Conservation (phyloP, 768 basidiomycete species). For the Russula sp. region DNA sequence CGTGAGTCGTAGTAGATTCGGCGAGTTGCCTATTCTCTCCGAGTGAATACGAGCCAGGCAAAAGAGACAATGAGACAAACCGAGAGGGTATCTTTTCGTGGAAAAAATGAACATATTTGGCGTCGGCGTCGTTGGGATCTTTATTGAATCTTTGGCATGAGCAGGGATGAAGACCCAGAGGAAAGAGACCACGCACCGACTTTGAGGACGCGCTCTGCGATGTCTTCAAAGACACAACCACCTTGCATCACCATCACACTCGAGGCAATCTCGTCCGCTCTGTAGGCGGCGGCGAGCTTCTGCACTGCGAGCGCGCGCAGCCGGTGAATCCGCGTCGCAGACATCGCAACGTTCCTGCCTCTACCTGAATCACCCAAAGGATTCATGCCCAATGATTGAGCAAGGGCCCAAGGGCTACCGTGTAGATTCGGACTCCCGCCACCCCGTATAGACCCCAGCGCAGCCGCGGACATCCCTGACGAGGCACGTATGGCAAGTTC, state of each 20-base stretch:
- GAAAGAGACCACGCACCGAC: conserved; percentile 39
- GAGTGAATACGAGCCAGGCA: conserved; percentile 20
- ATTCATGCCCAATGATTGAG: conserved; percentile 60
- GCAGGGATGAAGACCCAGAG: background rate
- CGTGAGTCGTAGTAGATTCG: conserved; percentile 71
- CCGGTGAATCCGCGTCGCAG: conserved; percentile 75
- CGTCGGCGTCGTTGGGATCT: conserved; percentile 77
- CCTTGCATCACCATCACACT: conserved; percentile 96
- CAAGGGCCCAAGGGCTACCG: conserved; percentile 52
- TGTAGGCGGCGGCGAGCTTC: conserved; percentile 81
- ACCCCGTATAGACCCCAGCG: conserved; percentile 60
- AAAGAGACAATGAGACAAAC: conserved; percentile 38
- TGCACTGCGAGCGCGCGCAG: conserved; percentile 78
- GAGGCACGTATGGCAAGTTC: conserved; percentile 85
- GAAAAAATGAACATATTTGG: conserved; percentile 88
- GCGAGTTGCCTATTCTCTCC: conserved; percentile 61
- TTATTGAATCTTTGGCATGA: background rate
- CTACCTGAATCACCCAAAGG: conserved; percentile 46
- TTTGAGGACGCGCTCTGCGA: conserved; percentile 83
- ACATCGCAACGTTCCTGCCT: conserved; percentile 78
- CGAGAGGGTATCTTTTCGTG: conserved; percentile 93
- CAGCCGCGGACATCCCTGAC: conserved; percentile 73
- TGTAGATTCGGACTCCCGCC: conserved; percentile 33
- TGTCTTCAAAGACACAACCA: conserved; percentile 85
- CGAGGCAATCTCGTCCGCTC: conserved; percentile 83